Percentiles rank a stretch among this genome's conserved stretches.
Conservation (phyloP, 805 yeast species). For the Candida nitratophila region DNA sequence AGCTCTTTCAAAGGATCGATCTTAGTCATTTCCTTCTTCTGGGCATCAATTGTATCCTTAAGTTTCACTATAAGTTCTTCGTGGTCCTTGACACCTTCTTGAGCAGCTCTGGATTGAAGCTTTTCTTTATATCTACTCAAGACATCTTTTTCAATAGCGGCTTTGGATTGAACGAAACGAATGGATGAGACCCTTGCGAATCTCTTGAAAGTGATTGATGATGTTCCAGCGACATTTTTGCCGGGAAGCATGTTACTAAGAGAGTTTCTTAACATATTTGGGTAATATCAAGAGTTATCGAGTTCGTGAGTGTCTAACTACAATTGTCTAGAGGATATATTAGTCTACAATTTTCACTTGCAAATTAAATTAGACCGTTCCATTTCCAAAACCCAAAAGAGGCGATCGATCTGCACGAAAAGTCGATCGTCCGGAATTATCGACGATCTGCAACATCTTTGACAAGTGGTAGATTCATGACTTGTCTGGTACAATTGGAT, state of each 20-base stretch:
- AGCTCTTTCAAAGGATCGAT: slow-evolving; percentile 66
- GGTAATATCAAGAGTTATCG: too few species aligned
- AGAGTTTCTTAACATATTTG: background rate
- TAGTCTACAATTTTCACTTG: too few species aligned
- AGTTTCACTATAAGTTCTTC: slow-evolving; percentile 57
- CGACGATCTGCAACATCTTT: too few species aligned
- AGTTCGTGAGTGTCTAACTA: too few species aligned
- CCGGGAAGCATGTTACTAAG: too few species aligned
- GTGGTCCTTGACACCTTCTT: slow-evolving; percentile 38
- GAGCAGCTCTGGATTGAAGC: slow-evolving; percentile 31
- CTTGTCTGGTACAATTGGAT: too few species aligned
- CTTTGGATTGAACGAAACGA: slow-evolving; percentile 22
- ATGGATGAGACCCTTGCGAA: slow-evolving; percentile 19
- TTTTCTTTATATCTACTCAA: slow-evolving; percentile 32
- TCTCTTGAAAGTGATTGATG: slow-evolving; percentile 3
- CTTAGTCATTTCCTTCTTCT: slow-evolving; percentile 48
- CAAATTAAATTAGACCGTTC: too few species aligned
- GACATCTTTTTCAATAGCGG: slow-evolving; percentile 23
- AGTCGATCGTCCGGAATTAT: too few species aligned
- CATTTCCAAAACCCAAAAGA: too few species aligned
- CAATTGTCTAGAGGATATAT: too few species aligned
- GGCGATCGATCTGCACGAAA: too few species aligned
- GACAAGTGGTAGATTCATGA: too few species aligned
- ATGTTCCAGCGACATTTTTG: background rate
- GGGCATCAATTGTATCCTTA: slow-evolving; percentile 51